phyloP scores from a whole-genome alignment of 2,329 filamentous ascomycete genomes.

The Macroventuria anomochaeta region DNA sequence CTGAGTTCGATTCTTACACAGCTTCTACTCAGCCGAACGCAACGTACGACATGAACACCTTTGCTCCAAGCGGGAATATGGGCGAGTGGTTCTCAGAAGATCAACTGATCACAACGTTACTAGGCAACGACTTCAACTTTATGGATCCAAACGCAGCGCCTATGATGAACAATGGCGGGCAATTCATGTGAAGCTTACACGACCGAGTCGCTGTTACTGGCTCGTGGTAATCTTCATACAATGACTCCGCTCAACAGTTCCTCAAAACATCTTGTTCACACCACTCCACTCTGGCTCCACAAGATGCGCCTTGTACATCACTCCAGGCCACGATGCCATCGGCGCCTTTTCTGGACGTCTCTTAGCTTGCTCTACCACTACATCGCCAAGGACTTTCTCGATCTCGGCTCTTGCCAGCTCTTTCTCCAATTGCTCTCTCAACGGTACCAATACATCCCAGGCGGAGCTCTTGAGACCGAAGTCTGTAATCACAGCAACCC shows the following conservation, averaged over 20 bases:
- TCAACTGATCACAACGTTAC: constrained; percentile 17
- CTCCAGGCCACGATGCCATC: constrained; percentile 45
- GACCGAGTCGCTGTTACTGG: background rate
- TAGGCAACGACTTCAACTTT: constrained; percentile 19
- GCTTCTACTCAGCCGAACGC: background rate
- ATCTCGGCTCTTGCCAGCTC: constrained; percentile 47
- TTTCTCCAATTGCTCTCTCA: constrained; percentile 34
- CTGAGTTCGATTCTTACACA: background rate
- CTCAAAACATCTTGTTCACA: constrained; percentile 41
- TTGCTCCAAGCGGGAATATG: constrained; percentile 11
- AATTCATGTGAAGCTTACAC: constrained; percentile 2
- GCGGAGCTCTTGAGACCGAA: constrained; percentile 42
- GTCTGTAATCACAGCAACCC: constrained; percentile 50
- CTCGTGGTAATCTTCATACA: background rate
- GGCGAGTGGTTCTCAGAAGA: constrained; percentile 22
- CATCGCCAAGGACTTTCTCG: constrained; percentile 54
- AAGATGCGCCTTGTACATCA: constrained; percentile 34
- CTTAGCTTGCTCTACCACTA: constrained; percentile 51
- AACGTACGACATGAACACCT: constrained; percentile 6
- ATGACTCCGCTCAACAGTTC: background rate
- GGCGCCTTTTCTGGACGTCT: constrained; percentile 50
- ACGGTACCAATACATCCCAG: constrained; percentile 24
- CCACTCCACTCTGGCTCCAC: constrained; percentile 39
- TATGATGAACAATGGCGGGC: constrained; percentile 9
- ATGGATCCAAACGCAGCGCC: constrained; percentile 12